Evolutionary conservation across 805 yeast species (phyloP).

Genomic region (Komagataella phaffii): DNA sequence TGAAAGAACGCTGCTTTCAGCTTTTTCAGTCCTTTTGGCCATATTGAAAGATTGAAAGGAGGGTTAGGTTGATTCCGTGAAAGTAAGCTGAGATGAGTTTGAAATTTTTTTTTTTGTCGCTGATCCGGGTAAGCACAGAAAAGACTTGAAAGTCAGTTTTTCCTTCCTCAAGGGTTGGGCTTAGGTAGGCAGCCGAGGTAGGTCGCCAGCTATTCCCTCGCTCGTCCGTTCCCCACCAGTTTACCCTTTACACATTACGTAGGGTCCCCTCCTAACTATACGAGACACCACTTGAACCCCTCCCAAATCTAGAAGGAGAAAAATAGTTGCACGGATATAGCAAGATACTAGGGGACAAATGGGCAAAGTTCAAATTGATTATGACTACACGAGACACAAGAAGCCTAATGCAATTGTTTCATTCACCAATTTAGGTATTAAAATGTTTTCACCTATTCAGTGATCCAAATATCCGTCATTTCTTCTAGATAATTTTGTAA

Average conservation of each 20-base stretch:
- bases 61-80: neutral
- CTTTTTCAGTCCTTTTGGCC: neutral
- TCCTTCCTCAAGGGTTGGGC: no score
- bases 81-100: neutral
- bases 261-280: neutral
- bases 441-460: neutral
- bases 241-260: neutral
- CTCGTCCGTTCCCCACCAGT: no score
- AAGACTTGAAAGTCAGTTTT: no score
- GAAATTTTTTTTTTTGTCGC: neutral
- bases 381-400: neutral
- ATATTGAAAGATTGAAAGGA: neutral
- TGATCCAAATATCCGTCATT: neutral
- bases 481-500: neutral
- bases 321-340: neutral
- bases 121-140: neutral
- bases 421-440: neutral
- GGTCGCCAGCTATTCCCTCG: no score
- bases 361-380: no score
- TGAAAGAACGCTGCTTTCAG: constrained; percentile 34
- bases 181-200: no score
- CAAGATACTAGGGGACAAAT: neutral
- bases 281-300: neutral
- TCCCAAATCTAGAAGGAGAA: neutral
- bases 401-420: neutral